Evolutionary conservation across 2,329 filamentous ascomycete genomes (phyloP).

Genomic region (Arthrobotrys sinensis): DNA sequence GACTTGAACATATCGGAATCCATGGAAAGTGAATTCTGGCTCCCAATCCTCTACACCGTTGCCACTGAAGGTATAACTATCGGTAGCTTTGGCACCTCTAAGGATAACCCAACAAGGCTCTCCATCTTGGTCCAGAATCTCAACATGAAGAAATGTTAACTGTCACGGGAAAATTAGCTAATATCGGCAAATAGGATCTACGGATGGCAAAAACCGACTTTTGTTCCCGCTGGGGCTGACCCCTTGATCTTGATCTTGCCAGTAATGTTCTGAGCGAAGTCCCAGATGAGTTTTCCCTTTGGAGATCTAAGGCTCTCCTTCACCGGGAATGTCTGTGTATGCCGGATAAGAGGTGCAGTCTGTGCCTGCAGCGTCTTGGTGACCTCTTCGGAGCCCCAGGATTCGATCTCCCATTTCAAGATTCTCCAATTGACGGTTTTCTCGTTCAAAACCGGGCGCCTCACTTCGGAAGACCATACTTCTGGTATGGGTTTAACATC

Average conservation of each 20-base stretch:
- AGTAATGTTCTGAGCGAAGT: constrained; percentile 54
- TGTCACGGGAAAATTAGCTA: background rate
- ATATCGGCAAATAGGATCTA: background rate
- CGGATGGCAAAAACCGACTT: background rate
- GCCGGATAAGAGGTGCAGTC: constrained; percentile 42
- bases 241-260: constrained; percentile 48
- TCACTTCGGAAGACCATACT: background rate
- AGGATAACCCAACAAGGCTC: constrained; percentile 44
- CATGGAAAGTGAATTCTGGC: constrained; percentile 72
- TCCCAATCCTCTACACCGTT: constrained; percentile 66
- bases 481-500: constrained; percentile 40
- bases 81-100: constrained; percentile 42
- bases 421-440: constrained; percentile 18
- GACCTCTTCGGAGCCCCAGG: constrained; percentile 16
- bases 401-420: constrained; percentile 26
- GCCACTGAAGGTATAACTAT: constrained; percentile 51
- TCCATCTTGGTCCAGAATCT: constrained; percentile 44
- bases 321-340: constrained; percentile 30
- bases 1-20: constrained; percentile 72
- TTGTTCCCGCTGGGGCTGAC: constrained; percentile 45
- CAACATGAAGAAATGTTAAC: constrained; percentile 48
- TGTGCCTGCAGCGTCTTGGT: constrained; percentile 39
- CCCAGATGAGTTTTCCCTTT: constrained; percentile 33
- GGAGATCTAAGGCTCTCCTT: constrained; percentile 33
- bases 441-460: constrained; percentile 7